These are phyloP conservation scores for Fistulifera pelliculosa DNA, from an alignment of 108 stramenopile species.

Conservation along the genomic window DNA sequence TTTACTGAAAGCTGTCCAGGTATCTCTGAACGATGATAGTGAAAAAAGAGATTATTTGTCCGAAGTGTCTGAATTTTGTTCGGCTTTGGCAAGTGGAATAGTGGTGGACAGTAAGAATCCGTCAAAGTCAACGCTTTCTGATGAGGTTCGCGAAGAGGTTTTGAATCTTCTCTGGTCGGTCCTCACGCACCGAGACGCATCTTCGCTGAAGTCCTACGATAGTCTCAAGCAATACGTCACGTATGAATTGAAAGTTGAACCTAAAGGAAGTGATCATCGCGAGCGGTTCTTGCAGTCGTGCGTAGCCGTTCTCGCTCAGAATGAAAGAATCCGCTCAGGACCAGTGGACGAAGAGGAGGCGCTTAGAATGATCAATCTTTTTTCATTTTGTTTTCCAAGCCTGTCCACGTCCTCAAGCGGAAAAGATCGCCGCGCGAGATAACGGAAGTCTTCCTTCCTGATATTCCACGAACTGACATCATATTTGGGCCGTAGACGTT, in stretches of 20 bases:
- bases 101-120: conserved; percentile 13
- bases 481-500: conserved; percentile 26
- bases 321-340: conserved; percentile 7
- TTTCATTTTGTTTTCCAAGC: conserved; percentile 75
- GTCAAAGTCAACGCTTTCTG: conserved; percentile 17
- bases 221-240: conserved; percentile 57
- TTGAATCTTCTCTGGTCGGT: conserved; percentile 75
- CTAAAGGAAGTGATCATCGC: conserved; percentile 42
- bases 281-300: conserved; percentile 52
- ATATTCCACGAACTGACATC: conserved; percentile 66
- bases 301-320: conserved; percentile 20
- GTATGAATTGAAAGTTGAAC: conserved; percentile 45
- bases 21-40: conserved; percentile 27
- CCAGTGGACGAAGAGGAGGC: conserved; percentile 55
- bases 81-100: conserved; percentile 44
- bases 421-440: conserved; percentile 24
- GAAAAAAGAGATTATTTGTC: conserved; percentile 43
- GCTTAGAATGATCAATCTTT: conserved; percentile 68
- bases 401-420: conserved; percentile 47
- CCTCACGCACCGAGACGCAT: conserved; percentile 68
- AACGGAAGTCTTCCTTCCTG: conserved; percentile 29
- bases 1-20: conserved; percentile 56
- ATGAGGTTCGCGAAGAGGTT: conserved; percentile 59
- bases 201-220: conserved; percentile 62
- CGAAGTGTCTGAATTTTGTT: conserved; percentile 78